Evolutionary conservation across 1,284 basidiomycete genomes (phyloP).

Genomic region (Cutaneotrichosporon sp.): DNA sequence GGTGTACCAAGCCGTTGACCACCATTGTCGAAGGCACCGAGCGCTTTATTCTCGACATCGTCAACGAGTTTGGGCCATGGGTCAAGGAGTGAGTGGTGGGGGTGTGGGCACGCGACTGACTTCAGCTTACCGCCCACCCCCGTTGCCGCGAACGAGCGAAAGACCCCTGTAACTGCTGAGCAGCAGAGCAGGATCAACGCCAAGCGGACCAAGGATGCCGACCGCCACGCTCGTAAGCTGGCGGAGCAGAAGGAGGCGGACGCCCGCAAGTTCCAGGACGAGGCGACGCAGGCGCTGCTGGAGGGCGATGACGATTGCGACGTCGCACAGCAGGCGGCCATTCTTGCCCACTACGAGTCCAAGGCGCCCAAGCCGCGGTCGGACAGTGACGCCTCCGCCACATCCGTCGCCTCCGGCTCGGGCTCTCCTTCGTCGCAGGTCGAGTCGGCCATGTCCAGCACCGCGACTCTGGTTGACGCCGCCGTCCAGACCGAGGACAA

Average conservation of each 20-base stretch:
- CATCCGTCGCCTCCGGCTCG: not conserved
- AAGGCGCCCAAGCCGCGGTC: not conserved
- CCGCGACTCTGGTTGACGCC: not conserved
- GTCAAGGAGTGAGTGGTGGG: not conserved
- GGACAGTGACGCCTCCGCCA: not conserved
- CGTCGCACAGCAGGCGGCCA: not conserved
- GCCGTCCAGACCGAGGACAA: not conserved
- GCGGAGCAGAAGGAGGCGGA: not conserved
- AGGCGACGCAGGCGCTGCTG: not conserved
- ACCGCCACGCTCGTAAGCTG: not conserved
- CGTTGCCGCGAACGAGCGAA: not conserved
- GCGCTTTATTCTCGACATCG: not conserved
- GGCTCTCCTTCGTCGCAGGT: not conserved
- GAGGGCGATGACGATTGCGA: not conserved
- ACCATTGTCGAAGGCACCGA: not conserved
- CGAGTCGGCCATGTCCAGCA: not conserved
- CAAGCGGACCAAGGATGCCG: not conserved
- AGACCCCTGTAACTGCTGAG: not conserved
- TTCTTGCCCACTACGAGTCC: not conserved
- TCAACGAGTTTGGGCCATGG: not conserved
- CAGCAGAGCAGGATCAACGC: not conserved
- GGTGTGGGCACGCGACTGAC: not conserved
- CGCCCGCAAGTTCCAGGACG: not conserved
- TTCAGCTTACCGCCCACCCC: not conserved
- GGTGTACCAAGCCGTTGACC: not conserved